Conservation (phyloP, 495 filamentous ascomycete species). For the Talaromyces liani region DNA sequence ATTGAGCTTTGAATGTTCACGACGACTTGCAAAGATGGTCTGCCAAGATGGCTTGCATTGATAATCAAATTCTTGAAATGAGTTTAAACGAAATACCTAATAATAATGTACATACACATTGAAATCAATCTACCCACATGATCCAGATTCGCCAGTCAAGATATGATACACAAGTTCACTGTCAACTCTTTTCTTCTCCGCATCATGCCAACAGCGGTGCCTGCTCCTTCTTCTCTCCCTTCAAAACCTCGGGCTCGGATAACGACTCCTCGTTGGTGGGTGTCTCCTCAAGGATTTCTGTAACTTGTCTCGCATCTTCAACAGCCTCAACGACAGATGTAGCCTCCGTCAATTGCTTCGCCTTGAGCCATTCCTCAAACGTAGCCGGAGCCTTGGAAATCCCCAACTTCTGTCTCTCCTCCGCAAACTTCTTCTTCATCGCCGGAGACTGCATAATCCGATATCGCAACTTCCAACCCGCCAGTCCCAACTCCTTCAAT, state of each 20-base stretch:
- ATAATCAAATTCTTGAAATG: neutral
- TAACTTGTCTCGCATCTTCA: neutral
- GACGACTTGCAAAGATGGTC: neutral
- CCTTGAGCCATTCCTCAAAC: constrained; percentile 33
- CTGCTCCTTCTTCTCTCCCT: neutral
- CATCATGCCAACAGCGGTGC: constrained; percentile 3
- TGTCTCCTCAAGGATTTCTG: neutral
- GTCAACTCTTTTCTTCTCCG: neutral
- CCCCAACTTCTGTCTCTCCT: constrained; percentile 45
- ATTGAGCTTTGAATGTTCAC: neutral
- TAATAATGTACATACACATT: constrained; percentile 3
- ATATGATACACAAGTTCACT: constrained; percentile 7
- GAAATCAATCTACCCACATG: neutral
- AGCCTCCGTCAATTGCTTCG: constrained; percentile 28
- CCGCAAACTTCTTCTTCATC: constrained; percentile 51
- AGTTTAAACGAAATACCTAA: neutral
- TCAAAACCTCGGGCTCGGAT: neutral
- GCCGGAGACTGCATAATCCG: constrained; percentile 66
- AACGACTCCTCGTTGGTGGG: neutral
- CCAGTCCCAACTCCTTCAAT: constrained; percentile 76
- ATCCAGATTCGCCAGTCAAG: neutral
- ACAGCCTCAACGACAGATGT: constrained; percentile 11
- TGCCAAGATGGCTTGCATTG: neutral
- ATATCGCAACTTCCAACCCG: constrained; percentile 84
- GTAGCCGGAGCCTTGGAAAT: constrained; percentile 31